Evolutionary conservation across 1,139 yeast species (phyloP).

Genomic region (Candida sp.): DNA sequence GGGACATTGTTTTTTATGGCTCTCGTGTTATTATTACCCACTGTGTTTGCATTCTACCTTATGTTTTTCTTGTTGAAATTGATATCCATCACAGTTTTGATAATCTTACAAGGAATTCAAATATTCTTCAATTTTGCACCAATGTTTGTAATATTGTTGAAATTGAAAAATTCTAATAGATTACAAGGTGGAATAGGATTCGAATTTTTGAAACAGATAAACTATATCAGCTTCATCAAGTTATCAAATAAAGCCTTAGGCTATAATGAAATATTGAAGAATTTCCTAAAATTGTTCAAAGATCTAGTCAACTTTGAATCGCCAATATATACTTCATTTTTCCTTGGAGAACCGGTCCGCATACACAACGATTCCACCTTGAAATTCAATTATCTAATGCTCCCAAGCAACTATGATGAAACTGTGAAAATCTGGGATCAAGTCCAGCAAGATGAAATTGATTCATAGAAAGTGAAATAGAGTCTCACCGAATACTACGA

Average conservation of each 20-base stretch:
- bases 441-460: conserved; percentile 6
- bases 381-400: conserved; percentile 39
- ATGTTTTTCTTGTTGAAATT: conserved; percentile 66
- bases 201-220: conserved; percentile 15
- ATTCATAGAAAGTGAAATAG: not conserved
- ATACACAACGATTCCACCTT: conserved; percentile 27
- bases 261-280: conserved; percentile 33
- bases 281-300: conserved; percentile 29
- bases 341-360: conserved; percentile 28
- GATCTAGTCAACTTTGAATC: conserved; percentile 28
- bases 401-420: conserved; percentile 33
- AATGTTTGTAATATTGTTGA: conserved; percentile 71
- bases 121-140: conserved; percentile 83
- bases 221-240: conserved; percentile 21
- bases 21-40: conserved; percentile 75
- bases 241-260: conserved; percentile 40
- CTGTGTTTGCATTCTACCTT: conserved; percentile 80
- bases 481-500: not conserved
- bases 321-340: conserved; percentile 23
- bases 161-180: conserved; percentile 78
- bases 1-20: conserved; percentile 89
- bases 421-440: conserved; percentile 31
- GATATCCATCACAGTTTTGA: conserved; percentile 45
- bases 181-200: conserved; percentile 86
- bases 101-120: conserved; percentile 57